Evolutionary conservation across 345 rosid genomes (phyloP).

Genomic region (Brassica cretica): DNA sequence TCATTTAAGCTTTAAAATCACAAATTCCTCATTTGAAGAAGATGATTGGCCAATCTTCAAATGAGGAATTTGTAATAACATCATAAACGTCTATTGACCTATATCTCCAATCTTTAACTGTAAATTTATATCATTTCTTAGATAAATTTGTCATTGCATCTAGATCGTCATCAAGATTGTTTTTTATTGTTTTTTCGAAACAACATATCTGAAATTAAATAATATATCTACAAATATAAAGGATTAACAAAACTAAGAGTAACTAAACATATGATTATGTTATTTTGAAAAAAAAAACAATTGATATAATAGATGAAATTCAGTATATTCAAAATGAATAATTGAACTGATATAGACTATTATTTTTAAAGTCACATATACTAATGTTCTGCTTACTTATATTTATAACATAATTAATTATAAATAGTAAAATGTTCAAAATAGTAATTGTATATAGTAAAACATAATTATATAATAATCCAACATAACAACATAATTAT

Average conservation of each 20-base stretch:
- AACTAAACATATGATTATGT: not conserved
- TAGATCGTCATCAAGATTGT: too few relatives aligned
- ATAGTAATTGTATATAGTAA: too few relatives aligned
- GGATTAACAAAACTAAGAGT: not conserved
- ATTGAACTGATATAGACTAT: not conserved
- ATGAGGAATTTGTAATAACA: not conserved
- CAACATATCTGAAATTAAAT: not conserved
- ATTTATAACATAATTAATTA: too few relatives aligned
- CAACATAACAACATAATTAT: not conserved
- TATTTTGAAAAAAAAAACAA: not conserved
- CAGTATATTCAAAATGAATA: too few relatives aligned
- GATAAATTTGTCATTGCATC: too few relatives aligned
- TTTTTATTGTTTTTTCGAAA: not conserved
- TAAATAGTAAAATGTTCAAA: too few relatives aligned
- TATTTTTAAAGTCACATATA: not conserved
- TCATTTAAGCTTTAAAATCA: not conserved
- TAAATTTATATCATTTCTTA: too few relatives aligned
- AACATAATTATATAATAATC: too few relatives aligned
- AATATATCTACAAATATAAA: not conserved
- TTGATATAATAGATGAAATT: not conserved
- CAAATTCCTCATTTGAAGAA: not conserved
- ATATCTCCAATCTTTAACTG: not conserved
- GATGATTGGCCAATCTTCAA: not conserved
- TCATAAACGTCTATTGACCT: not conserved
- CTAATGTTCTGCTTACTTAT: too few relatives aligned